Base-by-base conservation (phyloP, 768 basidiomycete species). In the Mycena chlorophos region DNA sequence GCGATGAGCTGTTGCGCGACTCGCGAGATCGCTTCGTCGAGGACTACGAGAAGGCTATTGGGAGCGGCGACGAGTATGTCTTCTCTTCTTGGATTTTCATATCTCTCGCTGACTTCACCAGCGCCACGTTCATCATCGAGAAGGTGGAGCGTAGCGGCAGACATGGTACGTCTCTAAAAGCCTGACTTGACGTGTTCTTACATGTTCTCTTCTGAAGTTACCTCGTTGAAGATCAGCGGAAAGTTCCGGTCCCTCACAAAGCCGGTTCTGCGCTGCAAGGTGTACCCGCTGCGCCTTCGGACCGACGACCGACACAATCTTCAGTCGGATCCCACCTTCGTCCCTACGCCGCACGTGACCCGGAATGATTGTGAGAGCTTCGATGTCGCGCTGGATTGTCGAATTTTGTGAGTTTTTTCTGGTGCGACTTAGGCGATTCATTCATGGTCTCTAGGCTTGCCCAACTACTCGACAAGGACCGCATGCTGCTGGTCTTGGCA, bases 381-480 rank as follows among this genome's bases (percentile, higher is more conserved):
- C 61, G 61, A 47, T 20, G 55, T 64, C n/a, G 63, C 59, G 30
- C 55, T 54, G 5, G 58, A 62, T 25, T 51, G 62, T 48, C 56
- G 45, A 10, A 67, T 79, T 17, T 25, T 73, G 77, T 78, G 62
- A 59, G 72, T 56, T 8, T 30, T 23, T 28, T 20, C 12, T 49
- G 17, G 10, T 10, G 23, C 17, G n/a, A 30, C 17, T 30, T 43
- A 20, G 10, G n/a, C 54, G 58, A 46, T 52, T 26, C 30, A 43
- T 34, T 14, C 27, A 49, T 46, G 45, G 23, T 52, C 22, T 3
- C 26, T 46, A 71, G 69, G 3, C 62, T 66, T 58, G 54, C 61
- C 0, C 80, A 82, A 54, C 61, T 83, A 1, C 69, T 82, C 19
- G 69, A 70, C 16, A 65, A 69, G 17, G 70, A 71, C n/a, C 75